Base-by-base conservation (phyloP, 257 asterid species). In the Solanum bulbocastanum region DNA sequence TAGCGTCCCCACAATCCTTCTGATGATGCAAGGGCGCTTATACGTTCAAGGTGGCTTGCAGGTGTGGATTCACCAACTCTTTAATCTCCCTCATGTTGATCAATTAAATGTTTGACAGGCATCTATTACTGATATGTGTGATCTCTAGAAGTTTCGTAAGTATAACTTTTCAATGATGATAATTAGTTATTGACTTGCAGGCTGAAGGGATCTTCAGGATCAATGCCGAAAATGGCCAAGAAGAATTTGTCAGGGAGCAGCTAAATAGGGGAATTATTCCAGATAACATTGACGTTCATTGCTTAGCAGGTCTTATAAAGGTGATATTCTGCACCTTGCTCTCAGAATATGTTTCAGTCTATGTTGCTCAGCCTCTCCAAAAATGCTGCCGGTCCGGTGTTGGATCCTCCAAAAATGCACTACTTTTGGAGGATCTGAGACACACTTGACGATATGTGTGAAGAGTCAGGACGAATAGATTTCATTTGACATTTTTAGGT, bases 11-110 rank as follows among this genome's bases (percentile, higher is more conserved):
- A 96, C 97, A 22, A 95, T 95, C 88, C 94, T 96, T 32, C 90
- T 96, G 72, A 93, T 96, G 98, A 95, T 96, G 99, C 98, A 96
- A 87, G 90, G 97, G 25, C 94, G 97, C 79, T 90, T 96, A 90
- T 94, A 96, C 87, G 79, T 87, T 65, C 96, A 92, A 87, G 96
- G 99, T 30, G 98, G 99, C 66, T 91, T 96, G 88, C 96, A 94
- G 97, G 99, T 96, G 87, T 35, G 83, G 13, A 66, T n/a, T 30
- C 15, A 60, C 56, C 33, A 39, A 8, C 35, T 52, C 60, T 22
- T 66, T 78, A 44, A 56, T 69, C 20, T 6, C 33, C 23, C 65
- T 36, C 46, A 27, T n/a, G 15, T 46, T 30, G 30, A 46, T 81
- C 68, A 46, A 46, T 30, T 1, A 46, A 62, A 10, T 30, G 9